Evolutionary conservation across 2,329 filamentous ascomycete species (phyloP).

Genomic region (Gyromitra esculenta): DNA sequence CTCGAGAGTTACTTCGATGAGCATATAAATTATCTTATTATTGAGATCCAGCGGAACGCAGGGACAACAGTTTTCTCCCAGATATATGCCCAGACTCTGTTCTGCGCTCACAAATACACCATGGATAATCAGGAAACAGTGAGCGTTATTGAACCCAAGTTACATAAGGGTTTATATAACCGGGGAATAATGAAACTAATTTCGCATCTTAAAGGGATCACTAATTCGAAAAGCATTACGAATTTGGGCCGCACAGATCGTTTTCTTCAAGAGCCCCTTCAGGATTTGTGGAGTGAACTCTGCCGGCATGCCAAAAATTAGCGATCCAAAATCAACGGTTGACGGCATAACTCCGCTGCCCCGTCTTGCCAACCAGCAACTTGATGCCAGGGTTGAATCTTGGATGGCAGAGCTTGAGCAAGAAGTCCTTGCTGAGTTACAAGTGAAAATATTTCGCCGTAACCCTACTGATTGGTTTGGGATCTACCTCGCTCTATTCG

Average conservation of each 20-base stretch:
- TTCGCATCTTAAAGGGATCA: constrained; percentile 32
- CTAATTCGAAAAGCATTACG: constrained; percentile 51
- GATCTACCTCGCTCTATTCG: constrained; percentile 53
- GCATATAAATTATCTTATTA: constrained; percentile 44
- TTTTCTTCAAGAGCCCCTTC: constrained; percentile 54
- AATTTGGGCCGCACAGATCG: constrained; percentile 54
- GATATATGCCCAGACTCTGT: constrained; percentile 48
- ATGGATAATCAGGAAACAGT: constrained; percentile 45
- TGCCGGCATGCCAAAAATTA: constrained; percentile 50
- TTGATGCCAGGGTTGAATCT: constrained; percentile 51
- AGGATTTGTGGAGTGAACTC: constrained; percentile 49
- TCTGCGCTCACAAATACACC: constrained; percentile 48
- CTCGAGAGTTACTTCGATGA: constrained; percentile 53
- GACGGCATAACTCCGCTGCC: constrained; percentile 51
- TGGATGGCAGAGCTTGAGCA: constrained; percentile 51
- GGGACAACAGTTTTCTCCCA: constrained; percentile 30
- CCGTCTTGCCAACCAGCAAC: constrained; percentile 52
- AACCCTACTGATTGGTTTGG: constrained; percentile 54
- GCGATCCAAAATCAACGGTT: constrained; percentile 44
- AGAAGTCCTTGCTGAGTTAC: constrained; percentile 52
- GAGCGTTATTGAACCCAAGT: constrained; percentile 1
- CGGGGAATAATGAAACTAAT: background rate
- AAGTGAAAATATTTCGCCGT: constrained; percentile 51
- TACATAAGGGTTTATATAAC: background rate
- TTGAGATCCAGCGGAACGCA: constrained; percentile 29